Evolutionary conservation across 148 eudicot genomes (phyloP).

Genomic region (Bassia scoparia): DNA sequence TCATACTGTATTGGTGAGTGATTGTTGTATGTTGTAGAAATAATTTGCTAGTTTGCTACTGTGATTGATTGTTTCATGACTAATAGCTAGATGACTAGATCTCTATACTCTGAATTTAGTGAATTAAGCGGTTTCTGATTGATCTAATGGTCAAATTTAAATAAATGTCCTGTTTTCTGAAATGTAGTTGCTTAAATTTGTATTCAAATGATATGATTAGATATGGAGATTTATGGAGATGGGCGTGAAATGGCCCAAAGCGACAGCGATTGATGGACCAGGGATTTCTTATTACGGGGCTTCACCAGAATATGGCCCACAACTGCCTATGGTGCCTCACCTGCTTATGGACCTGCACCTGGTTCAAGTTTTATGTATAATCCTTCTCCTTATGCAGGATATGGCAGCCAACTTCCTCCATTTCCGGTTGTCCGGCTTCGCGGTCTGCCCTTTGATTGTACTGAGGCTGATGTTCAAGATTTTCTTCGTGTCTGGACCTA

Average conservation of each 20-base stretch:
- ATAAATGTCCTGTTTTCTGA: constrained; percentile 2
- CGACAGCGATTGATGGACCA: constrained; percentile 76
- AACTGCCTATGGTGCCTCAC: constrained; percentile 47
- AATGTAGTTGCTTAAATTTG: constrained; percentile 12
- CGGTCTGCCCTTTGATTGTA: constrained; percentile 92
- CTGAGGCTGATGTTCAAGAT: constrained; percentile 70
- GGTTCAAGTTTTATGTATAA: constrained; percentile 65
- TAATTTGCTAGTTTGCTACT: too few species aligned
- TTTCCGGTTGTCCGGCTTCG: constrained; percentile 89
- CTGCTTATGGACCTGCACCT: constrained; percentile 40
- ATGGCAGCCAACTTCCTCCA: constrained; percentile 54
- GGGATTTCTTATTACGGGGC: constrained; percentile 62
- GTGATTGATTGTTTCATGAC: too few species aligned
- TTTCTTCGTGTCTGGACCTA: constrained; percentile 74
- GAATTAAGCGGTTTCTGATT: not conserved
- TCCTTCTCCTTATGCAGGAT: constrained; percentile 52
- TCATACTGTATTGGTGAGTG: not conserved
- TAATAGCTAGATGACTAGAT: not conserved
- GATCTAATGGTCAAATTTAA: not conserved
- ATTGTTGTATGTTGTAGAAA: not conserved
- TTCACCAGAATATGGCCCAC: constrained; percentile 45
- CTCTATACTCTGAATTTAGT: not conserved
- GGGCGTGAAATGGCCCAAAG: constrained; percentile 79
- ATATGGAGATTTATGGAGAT: constrained; percentile 61
- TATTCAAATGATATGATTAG: constrained; percentile 28